Percentiles rank a stretch among this genome's conserved stretches.
Conservation (phyloP, 1,284 basidiomycete species). For the Puccinia brachypodii region DNA sequence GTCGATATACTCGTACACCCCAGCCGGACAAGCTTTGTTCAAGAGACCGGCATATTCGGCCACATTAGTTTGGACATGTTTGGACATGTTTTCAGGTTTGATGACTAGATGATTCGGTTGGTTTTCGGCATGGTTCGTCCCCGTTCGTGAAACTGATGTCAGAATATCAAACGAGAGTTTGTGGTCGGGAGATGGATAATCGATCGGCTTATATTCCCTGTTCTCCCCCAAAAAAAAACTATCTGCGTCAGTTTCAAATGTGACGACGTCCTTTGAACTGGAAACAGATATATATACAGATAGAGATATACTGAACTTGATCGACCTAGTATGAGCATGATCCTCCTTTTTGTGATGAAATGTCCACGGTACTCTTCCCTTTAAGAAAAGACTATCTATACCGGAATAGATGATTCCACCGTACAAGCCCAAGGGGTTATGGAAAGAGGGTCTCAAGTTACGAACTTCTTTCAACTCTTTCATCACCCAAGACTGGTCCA, state of each 20-base stretch:
- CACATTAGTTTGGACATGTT: slow-evolving; percentile 77
- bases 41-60: slow-evolving; percentile 81
- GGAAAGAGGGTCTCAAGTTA: slow-evolving; percentile 89
- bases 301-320: slow-evolving; percentile 58
- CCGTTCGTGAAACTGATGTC: slow-evolving; percentile 84
- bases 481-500: slow-evolving; percentile 83
- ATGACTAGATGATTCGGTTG: slow-evolving; percentile 80
- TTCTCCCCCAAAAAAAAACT: slow-evolving; percentile 12
- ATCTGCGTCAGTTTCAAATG: slow-evolving; percentile 5
- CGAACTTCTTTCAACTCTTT: slow-evolving; percentile 86
- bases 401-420: slow-evolving; percentile 91
- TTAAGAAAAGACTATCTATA: slow-evolving; percentile 79
- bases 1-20: slow-evolving; percentile 82
- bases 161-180: slow-evolving; percentile 92
- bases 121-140: slow-evolving; percentile 95
- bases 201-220: slow-evolving; percentile 73
- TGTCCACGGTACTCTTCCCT: slow-evolving; percentile 88
- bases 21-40: slow-evolving; percentile 87
- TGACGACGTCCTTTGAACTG: neutral
- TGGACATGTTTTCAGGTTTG: slow-evolving; percentile 61
- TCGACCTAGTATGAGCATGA: slow-evolving; percentile 70
- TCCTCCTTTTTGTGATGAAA: slow-evolving; percentile 72
- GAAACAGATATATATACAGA: neutral
- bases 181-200: slow-evolving; percentile 85
- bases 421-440: slow-evolving; percentile 76